Percentiles rank a stretch among this genome's conserved stretches.
These are phyloP conservation scores for Gynostemma pentaphyllum DNA, from an alignment of 306 rosid genomes.

Conservation along the genomic window DNA sequence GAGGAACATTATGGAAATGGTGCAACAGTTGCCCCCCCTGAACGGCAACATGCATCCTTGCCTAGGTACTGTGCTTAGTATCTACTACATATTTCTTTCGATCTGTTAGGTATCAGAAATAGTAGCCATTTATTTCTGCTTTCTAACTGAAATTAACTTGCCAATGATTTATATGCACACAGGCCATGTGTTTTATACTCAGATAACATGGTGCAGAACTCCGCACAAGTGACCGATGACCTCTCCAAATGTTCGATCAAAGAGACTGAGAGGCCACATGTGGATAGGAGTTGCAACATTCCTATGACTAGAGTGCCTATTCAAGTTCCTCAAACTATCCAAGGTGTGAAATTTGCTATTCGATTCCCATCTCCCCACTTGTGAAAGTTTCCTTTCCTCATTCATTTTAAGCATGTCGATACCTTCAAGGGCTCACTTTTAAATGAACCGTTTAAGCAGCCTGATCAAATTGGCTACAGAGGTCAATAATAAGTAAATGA, in stretches of 20 bases:
- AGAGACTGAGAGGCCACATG: constrained; percentile 61
- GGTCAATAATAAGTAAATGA: neutral
- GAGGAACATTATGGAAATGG: constrained; percentile 96
- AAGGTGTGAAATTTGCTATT: constrained; percentile 36
- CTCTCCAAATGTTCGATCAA: constrained; percentile 78
- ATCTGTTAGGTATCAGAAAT: constrained; percentile 6
- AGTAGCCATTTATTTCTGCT: neutral
- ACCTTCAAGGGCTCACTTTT: neutral
- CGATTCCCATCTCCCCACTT: neutral
- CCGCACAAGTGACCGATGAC: constrained; percentile 59
- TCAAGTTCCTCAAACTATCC: constrained; percentile 72
- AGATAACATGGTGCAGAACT: constrained; percentile 39
- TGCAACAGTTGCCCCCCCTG: constrained; percentile 65
- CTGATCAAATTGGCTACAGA: neutral
- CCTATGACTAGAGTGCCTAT: constrained; percentile 56
- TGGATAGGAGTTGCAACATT: constrained; percentile 48
- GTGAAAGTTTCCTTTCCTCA: neutral
- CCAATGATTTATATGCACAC: constrained; percentile 19
- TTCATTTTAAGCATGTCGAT: neutral
- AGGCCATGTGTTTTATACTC: constrained; percentile 77
- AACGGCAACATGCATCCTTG: constrained; percentile 92
- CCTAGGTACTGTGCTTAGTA: constrained; percentile 49
- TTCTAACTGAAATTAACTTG: neutral
- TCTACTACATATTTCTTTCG: neutral
- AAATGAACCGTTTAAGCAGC: neutral